A percentile compares a stretch with the other conserved stretches of the same genome.
Evolutionary conservation across 2,329 filamentous ascomycete species (phyloP).

Genomic region (Alternaria angustiovoidea): DNA sequence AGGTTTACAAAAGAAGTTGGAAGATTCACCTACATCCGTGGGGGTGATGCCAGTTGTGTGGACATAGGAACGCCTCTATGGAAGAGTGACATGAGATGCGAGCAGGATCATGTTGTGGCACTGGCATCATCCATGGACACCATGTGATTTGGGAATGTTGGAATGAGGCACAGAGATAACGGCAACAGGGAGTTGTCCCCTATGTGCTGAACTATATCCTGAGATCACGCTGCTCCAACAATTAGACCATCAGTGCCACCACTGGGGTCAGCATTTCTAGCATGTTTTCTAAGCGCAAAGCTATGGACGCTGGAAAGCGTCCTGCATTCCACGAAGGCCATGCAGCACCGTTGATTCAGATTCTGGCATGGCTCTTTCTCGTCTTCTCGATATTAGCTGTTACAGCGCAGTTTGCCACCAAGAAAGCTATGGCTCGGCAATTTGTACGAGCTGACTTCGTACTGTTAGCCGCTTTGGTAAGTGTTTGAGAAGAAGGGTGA

Average conservation of each 20-base stretch:
- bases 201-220: not conserved
- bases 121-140: not conserved
- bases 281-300: not conserved
- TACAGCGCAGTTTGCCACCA: constrained; percentile 14
- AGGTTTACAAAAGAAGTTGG: not conserved
- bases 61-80: not conserved
- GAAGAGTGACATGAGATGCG: not conserved
- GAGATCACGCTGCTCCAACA: not conserved
- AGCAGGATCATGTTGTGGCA: no score
- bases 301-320: not conserved
- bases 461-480: not conserved
- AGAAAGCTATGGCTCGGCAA: constrained; percentile 6
- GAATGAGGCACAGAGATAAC: constrained; percentile 6
- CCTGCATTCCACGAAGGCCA: constrained; percentile 5
- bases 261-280: not conserved
- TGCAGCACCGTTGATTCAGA: constrained; percentile 15
- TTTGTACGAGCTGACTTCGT: constrained; percentile 6
- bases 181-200: not conserved
- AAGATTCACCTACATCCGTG: not conserved
- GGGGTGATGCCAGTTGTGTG: not conserved
- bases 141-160: not conserved
- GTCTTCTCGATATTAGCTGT: constrained; percentile 10
- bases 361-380: constrained; percentile 15
- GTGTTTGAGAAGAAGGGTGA: not conserved
- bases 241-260: no score